Conservation (phyloP, 352 stramenopile genomes). For the Pythium sukuiense region DNA sequence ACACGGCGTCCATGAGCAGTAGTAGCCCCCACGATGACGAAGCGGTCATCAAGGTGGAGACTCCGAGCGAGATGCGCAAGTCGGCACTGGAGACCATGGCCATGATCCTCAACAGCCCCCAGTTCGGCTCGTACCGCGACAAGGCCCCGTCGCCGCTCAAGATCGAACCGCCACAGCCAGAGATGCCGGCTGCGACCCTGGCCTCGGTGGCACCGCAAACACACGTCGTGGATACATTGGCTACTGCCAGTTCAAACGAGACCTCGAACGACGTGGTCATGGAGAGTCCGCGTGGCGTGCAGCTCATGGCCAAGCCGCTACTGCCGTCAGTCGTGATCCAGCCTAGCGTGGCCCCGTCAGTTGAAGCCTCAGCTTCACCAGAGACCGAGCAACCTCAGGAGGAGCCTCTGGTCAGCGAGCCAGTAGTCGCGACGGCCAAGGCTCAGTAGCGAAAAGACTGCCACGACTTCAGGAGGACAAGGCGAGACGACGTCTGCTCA, state of each 20-base stretch:
- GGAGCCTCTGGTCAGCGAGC: slow-evolving; percentile 3
- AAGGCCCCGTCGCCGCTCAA: slow-evolving; percentile 28
- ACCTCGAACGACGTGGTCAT: slow-evolving; percentile 20
- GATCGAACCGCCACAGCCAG: slow-evolving; percentile 14
- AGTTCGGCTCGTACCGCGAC: slow-evolving; percentile 32
- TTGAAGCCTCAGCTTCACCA: neutral
- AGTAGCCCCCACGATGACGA: slow-evolving; percentile 21
- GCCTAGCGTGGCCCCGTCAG: slow-evolving; percentile 6
- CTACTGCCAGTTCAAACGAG: neutral
- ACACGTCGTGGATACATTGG: neutral
- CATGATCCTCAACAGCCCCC: slow-evolving; percentile 73
- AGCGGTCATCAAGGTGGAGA: neutral
- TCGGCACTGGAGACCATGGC: slow-evolving; percentile 58
- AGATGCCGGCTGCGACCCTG: slow-evolving; percentile 6
- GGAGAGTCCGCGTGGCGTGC: slow-evolving; percentile 22
- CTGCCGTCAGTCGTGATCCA: slow-evolving; percentile 28
- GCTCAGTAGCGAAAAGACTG: neutral
- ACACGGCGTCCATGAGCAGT: slow-evolving; percentile 29
- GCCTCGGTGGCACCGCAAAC: neutral
- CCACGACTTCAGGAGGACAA: neutral
- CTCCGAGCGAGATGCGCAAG: slow-evolving; percentile 18
- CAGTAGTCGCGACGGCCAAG: neutral
- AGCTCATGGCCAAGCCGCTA: slow-evolving; percentile 12
- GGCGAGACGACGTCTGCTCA: neutral
- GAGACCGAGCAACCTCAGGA: neutral